Evolutionary conservation across 163 green algal genomes (phyloP).

Genomic region (Volvox carteri): DNA sequence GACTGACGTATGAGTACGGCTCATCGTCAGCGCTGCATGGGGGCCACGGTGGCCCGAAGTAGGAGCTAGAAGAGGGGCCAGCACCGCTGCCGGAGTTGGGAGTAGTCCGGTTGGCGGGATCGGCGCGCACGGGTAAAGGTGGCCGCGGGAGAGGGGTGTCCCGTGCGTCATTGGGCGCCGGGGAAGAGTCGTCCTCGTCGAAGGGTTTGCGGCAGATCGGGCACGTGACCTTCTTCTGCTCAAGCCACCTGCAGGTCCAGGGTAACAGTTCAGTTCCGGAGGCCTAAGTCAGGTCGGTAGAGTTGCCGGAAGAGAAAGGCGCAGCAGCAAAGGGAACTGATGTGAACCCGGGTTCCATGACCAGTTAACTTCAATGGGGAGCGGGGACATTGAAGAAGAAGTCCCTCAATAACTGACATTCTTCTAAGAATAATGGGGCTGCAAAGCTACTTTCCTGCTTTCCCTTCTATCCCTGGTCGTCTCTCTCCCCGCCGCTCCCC

Average conservation of each 20-base stretch:
- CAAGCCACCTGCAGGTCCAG: conserved; percentile 31
- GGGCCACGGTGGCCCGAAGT: background rate
- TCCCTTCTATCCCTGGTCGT: too few relatives aligned
- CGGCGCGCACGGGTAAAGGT: conserved; percentile 1
- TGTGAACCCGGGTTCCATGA: too few relatives aligned
- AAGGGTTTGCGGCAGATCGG: conserved; percentile 54
- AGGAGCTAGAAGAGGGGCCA: background rate
- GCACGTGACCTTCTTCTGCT: conserved; percentile 54
- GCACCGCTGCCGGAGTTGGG: background rate
- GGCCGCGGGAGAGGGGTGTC: background rate
- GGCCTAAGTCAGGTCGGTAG: too few relatives aligned
- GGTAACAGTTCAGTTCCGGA: too few relatives aligned
- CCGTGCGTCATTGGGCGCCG: background rate
- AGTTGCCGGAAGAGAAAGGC: too few relatives aligned
- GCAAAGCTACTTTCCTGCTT: too few relatives aligned
- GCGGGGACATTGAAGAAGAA: too few relatives aligned
- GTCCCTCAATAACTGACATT: too few relatives aligned
- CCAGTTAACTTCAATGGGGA: too few relatives aligned
- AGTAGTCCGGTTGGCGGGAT: background rate
- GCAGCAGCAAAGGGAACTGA: too few relatives aligned
- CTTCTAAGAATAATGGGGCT: too few relatives aligned
- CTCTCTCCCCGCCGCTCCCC: too few relatives aligned
- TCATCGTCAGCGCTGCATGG: conserved; percentile 45
- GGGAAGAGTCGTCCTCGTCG: conserved; percentile 19
- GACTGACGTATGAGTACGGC: background rate